These are phyloP conservation scores for Salix arbutifolia DNA, from an alignment of 345 rosid genomes.

Conservation along the genomic window DNA sequence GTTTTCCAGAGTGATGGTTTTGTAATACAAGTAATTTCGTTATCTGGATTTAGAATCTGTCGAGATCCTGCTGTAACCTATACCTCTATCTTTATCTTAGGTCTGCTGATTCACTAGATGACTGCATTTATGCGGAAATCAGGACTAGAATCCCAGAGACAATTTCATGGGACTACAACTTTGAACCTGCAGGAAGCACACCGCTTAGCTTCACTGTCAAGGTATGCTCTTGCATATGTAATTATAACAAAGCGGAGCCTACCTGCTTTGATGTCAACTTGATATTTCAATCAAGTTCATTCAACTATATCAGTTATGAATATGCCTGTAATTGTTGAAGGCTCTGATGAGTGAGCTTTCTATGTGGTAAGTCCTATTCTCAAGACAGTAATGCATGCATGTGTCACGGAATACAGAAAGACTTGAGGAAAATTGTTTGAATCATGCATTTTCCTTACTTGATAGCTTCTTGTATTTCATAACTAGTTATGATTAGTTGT, in stretches of 20 bases:
- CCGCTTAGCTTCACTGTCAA: slow-evolving; percentile 77
- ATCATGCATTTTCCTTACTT: background rate
- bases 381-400: background rate
- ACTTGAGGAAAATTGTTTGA: background rate
- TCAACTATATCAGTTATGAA: no score
- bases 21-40: background rate
- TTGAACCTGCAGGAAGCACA: slow-evolving; percentile 71
- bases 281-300: no score
- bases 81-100: slow-evolving; percentile 28
- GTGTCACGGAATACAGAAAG: background rate
- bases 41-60: background rate
- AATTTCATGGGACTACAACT: slow-evolving; percentile 75
- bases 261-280: background rate
- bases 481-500: background rate
- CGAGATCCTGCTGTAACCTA: background rate
- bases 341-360: no score
- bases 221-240: slow-evolving; percentile 28
- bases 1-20: background rate
- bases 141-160: slow-evolving; percentile 82
- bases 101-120: slow-evolving; percentile 65
- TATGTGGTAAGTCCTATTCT: background rate
- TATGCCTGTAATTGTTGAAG: no score
- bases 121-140: slow-evolving; percentile 84
- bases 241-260: background rate
- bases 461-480: background rate